phyloP scores from a whole-genome alignment of 2,329 filamentous ascomycete genomes.

The Gremmenia infestans region DNA sequence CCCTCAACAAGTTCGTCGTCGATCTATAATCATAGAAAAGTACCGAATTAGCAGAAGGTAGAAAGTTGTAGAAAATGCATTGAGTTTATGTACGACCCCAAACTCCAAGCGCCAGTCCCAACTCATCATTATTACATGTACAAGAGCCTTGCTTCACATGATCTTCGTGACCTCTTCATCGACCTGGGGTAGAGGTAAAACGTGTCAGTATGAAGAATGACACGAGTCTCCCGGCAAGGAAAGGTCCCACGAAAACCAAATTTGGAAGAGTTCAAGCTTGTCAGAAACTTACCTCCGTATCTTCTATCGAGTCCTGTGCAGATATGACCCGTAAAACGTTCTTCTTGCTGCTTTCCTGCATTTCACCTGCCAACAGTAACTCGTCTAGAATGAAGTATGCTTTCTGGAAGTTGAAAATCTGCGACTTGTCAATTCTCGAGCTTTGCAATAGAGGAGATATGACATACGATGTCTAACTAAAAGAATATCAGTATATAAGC shows the following conservation, averaged over 20 bases:
- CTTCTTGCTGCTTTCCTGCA: conserved; percentile 99
- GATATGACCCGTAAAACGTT: conserved; percentile 94
- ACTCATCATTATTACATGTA: conserved; percentile 12
- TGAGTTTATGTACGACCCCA: conserved; percentile 6
- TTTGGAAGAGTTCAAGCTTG: conserved; percentile 1
- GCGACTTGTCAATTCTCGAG: background rate
- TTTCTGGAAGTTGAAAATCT: conserved; percentile 99
- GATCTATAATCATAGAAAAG: conserved; percentile 4
- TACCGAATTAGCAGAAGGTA: conserved; percentile 4
- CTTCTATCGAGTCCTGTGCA: conserved; percentile 94
- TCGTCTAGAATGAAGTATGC: conserved; percentile 99
- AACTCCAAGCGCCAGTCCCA: conserved; percentile 10
- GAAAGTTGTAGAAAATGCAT: conserved; percentile 2
- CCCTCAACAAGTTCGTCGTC: conserved; percentile 3
- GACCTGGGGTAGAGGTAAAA: conserved; percentile 40
- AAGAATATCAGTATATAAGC: conserved; percentile 7
- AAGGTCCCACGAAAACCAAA: background rate
- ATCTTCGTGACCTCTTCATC: conserved; percentile 35
- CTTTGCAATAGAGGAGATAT: background rate
- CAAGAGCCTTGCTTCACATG: conserved; percentile 27
- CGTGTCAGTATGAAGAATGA: conserved; percentile 44
- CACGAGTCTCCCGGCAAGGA: background rate
- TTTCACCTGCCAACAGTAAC: conserved; percentile 86
- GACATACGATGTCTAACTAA: conserved; percentile 26
- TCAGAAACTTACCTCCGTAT: conserved; percentile 79